Base-by-base conservation (phyloP, 306 rosid species). In the Cyclanthera cordifolia region DNA sequence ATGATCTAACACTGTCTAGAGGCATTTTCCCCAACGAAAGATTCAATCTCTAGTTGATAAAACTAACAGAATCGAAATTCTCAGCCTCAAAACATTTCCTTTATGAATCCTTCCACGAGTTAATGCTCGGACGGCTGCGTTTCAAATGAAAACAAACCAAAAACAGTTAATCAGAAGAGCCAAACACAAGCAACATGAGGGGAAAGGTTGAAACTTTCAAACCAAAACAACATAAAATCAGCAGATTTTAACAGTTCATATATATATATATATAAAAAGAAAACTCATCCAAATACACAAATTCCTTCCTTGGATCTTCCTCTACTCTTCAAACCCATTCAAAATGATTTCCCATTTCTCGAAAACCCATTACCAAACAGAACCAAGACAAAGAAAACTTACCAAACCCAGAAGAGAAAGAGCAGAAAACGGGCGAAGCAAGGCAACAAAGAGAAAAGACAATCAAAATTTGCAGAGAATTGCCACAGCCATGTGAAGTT, bases 1-100 rank as follows among this genome's bases (percentile, higher is more conserved):
- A 85, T 52, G 96, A 82, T 76, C 83, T 90, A 75, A 75, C 63
- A 71, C 81, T 61, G 80, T 85, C 91, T 70, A 75, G 78, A 70
- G 84, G 80, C 73, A 83, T 87, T 80, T 80, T 86, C 90, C 86
- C 15, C 69, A 48, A 70, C 48, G 76, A 76, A 72, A 65, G 47
- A 24, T 70, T 82, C 69, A 76, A 28, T 71, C 20, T 1, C 66
- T 71, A 52, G 34, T 21, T n/a, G 23, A n/a, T n/a, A 49, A 4
- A 49, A 49, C 21, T 49, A n/a, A 49, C 1, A 49, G 21, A 49
- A 7, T 49, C 6, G 14, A 13, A 21, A 23, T 48, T 55, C 21
- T 60, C 14, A 16, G 9, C 58, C 59, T 15, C 30, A 45, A 45
- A 34, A 7, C 5, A 16, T 45, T 65, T 61, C 49, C 69, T 16